These are phyloP conservation scores for Primulina eburnea DNA, from an alignment of 257 asterid genomes.

Conservation along the genomic window DNA sequence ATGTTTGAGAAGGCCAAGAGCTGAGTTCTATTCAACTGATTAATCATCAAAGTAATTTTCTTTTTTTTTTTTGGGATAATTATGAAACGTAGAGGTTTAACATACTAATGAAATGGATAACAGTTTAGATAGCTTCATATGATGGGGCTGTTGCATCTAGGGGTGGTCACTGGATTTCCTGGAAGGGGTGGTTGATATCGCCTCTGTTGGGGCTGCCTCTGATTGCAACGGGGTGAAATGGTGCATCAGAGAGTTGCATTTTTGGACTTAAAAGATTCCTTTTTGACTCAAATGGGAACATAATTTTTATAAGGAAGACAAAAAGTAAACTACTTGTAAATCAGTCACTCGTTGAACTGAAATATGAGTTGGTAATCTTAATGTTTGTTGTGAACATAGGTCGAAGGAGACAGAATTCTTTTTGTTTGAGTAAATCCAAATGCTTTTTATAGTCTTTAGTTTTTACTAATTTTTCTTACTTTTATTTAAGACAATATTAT, in stretches of 20 bases:
- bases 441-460: neutral
- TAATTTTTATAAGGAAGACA: neutral
- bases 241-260: too few relatives aligned
- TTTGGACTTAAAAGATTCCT: too few relatives aligned
- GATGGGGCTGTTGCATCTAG: neutral
- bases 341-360: neutral
- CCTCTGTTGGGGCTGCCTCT: neutral
- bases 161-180: neutral
- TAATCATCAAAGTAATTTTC: too few relatives aligned
- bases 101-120: too few relatives aligned
- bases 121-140: neutral
- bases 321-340: neutral
- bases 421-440: neutral
- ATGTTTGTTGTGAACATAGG: neutral
- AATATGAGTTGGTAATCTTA: neutral
- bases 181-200: neutral
- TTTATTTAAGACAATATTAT: neutral
- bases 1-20: neutral
- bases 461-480: neutral
- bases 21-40: neutral
- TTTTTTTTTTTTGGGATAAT: too few relatives aligned
- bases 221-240: neutral
- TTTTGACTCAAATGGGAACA: neutral
- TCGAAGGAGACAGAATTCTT: neutral
- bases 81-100: neutral